A percentile compares a stretch with the other conserved stretches of the same genome.
Conservation (phyloP, 2,329 filamentous ascomycete genomes). For the Exophiala calicioides region DNA sequence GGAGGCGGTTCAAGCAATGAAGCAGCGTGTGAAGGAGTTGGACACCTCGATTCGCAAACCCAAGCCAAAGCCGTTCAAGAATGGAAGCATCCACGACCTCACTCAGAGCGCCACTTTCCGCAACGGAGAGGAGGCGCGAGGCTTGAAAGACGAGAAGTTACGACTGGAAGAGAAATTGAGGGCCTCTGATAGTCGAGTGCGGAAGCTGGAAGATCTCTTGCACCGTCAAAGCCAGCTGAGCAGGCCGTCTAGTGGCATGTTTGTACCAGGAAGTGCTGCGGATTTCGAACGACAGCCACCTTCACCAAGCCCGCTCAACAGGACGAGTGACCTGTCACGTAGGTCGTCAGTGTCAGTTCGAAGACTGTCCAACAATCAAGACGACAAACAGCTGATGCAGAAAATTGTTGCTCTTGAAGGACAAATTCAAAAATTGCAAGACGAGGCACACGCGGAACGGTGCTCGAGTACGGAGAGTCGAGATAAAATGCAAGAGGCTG, state of each 20-base stretch:
- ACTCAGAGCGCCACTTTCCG: slow-evolving; percentile 84
- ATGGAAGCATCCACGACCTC: slow-evolving; percentile 90
- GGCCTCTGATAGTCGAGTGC: slow-evolving; percentile 84
- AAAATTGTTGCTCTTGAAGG: slow-evolving; percentile 70
- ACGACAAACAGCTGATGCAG: slow-evolving; percentile 63
- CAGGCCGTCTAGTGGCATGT: slow-evolving; percentile 55
- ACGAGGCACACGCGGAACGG: slow-evolving; percentile 64
- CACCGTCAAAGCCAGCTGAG: slow-evolving; percentile 72
- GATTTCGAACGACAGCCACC: slow-evolving; percentile 35
- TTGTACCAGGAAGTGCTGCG: slow-evolving; percentile 43
- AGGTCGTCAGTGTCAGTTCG: slow-evolving; percentile 63
- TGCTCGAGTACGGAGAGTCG: slow-evolving; percentile 55
- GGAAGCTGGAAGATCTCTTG: slow-evolving; percentile 86
- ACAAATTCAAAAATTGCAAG: slow-evolving; percentile 71
- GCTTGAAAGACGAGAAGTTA: slow-evolving; percentile 78
- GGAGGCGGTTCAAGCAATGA: slow-evolving; percentile 68
- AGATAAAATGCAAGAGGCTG: slow-evolving; percentile 74
- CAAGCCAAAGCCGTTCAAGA: slow-evolving; percentile 86
- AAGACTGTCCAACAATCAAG: slow-evolving; percentile 59
- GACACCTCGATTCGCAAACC: slow-evolving; percentile 83
- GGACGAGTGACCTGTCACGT: slow-evolving; percentile 51
- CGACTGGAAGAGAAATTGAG: slow-evolving; percentile 72
- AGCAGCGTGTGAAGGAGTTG: slow-evolving; percentile 75
- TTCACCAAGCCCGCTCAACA: slow-evolving; percentile 40
- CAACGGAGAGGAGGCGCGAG: slow-evolving; percentile 75